Evolutionary conservation across 169 alveolate genomes (phyloP).

Genomic region (Cryptosporidium canis): DNA sequence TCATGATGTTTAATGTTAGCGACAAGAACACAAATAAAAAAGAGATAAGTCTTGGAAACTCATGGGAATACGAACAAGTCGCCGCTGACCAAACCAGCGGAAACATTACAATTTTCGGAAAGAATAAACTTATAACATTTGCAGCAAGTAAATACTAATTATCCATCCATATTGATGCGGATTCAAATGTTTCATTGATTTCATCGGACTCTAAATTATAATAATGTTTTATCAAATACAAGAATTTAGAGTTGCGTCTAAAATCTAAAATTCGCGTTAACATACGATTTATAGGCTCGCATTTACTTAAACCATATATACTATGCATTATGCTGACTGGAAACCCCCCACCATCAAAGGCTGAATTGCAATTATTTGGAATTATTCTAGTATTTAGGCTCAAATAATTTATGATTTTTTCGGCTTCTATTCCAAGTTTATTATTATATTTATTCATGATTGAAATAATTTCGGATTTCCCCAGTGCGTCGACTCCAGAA

Average conservation of each 20-base stretch:
- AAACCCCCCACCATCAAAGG: too few relatives aligned
- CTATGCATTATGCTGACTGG: constrained; percentile 1
- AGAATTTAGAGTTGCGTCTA: background rate
- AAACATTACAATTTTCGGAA: background rate
- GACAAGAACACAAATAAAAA: background rate
- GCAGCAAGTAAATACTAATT: background rate
- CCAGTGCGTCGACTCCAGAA: background rate
- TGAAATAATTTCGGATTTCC: background rate
- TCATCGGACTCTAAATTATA: constrained; percentile 28
- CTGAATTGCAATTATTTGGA: background rate
- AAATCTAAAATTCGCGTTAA: background rate
- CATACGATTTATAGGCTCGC: background rate
- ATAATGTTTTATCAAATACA: background rate
- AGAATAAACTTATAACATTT: background rate
- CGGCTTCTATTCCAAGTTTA: background rate
- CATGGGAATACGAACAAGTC: background rate
- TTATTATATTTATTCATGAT: background rate
- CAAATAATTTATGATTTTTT: background rate
- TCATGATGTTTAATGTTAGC: background rate
- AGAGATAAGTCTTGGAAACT: background rate
- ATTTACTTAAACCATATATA: background rate
- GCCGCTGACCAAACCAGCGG: background rate
- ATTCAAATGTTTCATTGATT: background rate
- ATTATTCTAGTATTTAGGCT: background rate
- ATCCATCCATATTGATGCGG: background rate